phyloP scores from a whole-genome alignment of 2,329 filamentous ascomycete genomes.

The Colletotrichum incanum region DNA sequence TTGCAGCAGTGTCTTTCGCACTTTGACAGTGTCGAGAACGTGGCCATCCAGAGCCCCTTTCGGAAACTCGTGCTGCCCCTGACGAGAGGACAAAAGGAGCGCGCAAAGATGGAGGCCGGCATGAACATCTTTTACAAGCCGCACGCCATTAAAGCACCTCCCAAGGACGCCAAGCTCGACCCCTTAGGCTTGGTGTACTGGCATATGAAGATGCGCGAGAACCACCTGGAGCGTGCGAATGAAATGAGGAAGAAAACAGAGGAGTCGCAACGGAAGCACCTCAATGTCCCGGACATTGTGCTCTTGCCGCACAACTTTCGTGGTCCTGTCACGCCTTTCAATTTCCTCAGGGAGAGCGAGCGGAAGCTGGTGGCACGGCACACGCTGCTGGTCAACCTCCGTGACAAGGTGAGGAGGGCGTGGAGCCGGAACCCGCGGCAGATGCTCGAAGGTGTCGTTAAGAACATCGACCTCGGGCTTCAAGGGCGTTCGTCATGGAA shows the following conservation, averaged over 20 bases:
- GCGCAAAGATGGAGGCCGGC: slow-evolving; percentile 25
- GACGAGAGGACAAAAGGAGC: slow-evolving; percentile 45
- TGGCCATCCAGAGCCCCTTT: slow-evolving; percentile 54
- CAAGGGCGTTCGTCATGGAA: slow-evolving; percentile 19
- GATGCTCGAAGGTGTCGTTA: slow-evolving; percentile 48
- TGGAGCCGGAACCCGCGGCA: slow-evolving; percentile 47
- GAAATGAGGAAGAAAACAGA: slow-evolving; percentile 47
- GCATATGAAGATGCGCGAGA: slow-evolving; percentile 48
- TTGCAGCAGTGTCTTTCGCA: slow-evolving; percentile 60
- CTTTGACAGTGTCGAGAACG: slow-evolving; percentile 57
- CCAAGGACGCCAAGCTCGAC: slow-evolving; percentile 45
- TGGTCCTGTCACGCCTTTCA: slow-evolving; percentile 48
- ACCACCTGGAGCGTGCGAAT: slow-evolving; percentile 45
- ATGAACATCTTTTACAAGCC: slow-evolving; percentile 38
- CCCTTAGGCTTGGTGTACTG: slow-evolving; percentile 52
- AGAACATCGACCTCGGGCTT: slow-evolving; percentile 35
- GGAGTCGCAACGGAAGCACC: slow-evolving; percentile 43
- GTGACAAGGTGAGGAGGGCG: slow-evolving; percentile 47
- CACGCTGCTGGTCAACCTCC: slow-evolving; percentile 40
- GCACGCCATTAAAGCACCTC: slow-evolving; percentile 33
- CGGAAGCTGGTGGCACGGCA: slow-evolving; percentile 50
- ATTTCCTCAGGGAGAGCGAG: slow-evolving; percentile 47
- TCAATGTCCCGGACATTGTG: slow-evolving; percentile 19
- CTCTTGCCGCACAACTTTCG: slow-evolving; percentile 50
- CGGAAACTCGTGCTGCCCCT: slow-evolving; percentile 56